Base-by-base conservation (phyloP, 768 basidiomycete genomes). In the Leccinum fibrillosum region DNA sequence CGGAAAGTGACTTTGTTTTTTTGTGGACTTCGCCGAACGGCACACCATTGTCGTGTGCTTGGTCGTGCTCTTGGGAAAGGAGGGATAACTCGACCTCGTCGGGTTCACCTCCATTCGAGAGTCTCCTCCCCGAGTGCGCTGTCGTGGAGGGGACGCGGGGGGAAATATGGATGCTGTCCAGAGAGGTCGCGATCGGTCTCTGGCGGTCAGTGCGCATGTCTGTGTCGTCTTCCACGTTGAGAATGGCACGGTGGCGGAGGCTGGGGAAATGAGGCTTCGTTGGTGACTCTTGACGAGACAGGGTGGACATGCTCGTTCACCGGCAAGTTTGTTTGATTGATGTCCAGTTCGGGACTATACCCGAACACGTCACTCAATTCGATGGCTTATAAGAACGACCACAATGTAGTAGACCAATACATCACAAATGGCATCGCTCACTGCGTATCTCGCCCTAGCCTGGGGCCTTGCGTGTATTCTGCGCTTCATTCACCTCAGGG, bases 81-180 rank as follows among this genome's bases (percentile, higher is more conserved):
- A 89, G 73, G 62, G 77, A 81, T 26, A 90, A 71, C 69, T 89
- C 84, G 0, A 89, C 76, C 35, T 83, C 83, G 53, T 87, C 86
- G 49, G 76, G 79, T 49, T 62, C 64, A 25, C 35, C 54, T 19
- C 44, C 21, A 39, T 72, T 75, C 62, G 55, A 73, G 59, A 57
- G 52, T 49, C 64, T 66, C 34, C 72, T 60, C 17, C 42, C 42
- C n/a, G 75, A 49, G 32, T 77, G 72, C 48, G 76, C 75, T 49
- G 78, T 74, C 28, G 75, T 67, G 56, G 69, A 67, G 19, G 75
- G 70, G 0, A 79, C 81, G 44, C 85, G 81, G 50, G 86, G 84
- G 45, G 80, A 77, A 58, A 86, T 82, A 57, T 78, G 79, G 56
- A 85, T 83, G 61, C 79, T 82, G 64, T 81, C 80, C 56, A 87